Evolutionary conservation across 192 early-diverging fungal genomes (phyloP), one percentile per base, ranked within the genome.

Genomic region (Coemansia sp.): DNA sequence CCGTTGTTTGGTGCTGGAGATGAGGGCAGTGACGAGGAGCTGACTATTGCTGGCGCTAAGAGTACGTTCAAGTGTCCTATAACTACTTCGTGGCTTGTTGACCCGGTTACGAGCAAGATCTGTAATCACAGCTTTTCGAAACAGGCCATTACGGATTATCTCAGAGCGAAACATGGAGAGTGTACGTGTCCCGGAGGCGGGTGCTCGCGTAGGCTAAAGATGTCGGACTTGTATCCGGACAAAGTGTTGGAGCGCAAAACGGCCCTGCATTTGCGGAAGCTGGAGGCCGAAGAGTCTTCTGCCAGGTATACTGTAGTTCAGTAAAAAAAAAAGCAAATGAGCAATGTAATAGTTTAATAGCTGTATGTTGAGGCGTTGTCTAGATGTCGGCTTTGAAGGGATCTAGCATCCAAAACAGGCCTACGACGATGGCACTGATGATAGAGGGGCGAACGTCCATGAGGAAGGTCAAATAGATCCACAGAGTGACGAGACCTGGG

Each of bases 401-500:
- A 50, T 80, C 77, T 4, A 69, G 2, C 16, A 75, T 17, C 77
- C 77, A 80, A 66, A 80, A 80, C 62, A 67, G 14, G 1, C 65
- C 59, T 3, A 80, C 77, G 2, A 75, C 69, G 13, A 67, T 10
- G 8, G 73, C 72, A 28, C 61, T 74, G 46, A 80, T 68, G 47
- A 80, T 61, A 21, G 77, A 65, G 6, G 77, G 73, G 1, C 77
- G 77, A 13, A 81, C 73, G 16, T 79, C 77, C 73, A 73, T 67
- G 28, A 79, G 64, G 38, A 84, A 76, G 30, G 74, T 79, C 57
- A 76, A 61, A 60, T 90, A 89, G 39, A 91, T 84, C 77, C 89
- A 88, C 42, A 91, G 76, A 16, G 90, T 91, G n/a, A 88, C 86
- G 44, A 91, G 73, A 5, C 90, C 90, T 1, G 90, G 90, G 9